Evolutionary conservation across 2,329 filamentous ascomycete genomes (phyloP).

Genomic region (Calonectria leucothoes): DNA sequence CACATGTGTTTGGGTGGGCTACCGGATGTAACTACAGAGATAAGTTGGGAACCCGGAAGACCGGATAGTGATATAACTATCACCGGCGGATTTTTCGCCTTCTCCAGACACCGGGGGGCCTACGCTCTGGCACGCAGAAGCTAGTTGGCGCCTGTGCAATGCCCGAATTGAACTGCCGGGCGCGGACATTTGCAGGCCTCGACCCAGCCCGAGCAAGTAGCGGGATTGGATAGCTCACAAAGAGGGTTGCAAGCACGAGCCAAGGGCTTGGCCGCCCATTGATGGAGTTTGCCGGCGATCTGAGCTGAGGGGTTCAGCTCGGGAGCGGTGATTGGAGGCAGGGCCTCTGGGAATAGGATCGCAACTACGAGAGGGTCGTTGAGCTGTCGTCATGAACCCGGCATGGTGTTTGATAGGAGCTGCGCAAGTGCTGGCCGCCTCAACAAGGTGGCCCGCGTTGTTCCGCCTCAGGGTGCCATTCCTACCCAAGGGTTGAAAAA

Average conservation of each 20-base stretch:
- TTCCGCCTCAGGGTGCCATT: not conserved
- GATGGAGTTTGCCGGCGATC: not conserved
- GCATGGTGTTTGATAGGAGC: not conserved
- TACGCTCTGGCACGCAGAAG: not conserved
- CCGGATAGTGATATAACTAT: not conserved
- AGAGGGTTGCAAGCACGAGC: conserved; percentile 16
- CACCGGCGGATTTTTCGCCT: not conserved
- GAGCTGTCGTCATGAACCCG: conserved; percentile 1
- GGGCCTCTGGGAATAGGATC: not conserved
- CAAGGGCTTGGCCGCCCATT: not conserved
- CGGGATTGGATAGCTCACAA: not conserved
- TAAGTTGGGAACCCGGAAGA: not conserved
- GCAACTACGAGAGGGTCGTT: not conserved
- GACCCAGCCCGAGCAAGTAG: not conserved
- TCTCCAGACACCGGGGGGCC: not conserved
- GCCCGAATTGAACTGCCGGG: conserved; percentile 5
- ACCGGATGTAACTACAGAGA: conserved; percentile 11
- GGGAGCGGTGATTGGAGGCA: not conserved
- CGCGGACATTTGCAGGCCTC: conserved; percentile 10
- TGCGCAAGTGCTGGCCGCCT: not conserved
- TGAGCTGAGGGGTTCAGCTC: conserved; percentile 10
- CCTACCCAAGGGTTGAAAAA: not conserved
- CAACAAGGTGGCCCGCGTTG: conserved; percentile 5
- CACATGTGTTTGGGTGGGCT: conserved; percentile 15
- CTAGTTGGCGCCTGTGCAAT: not conserved